phyloP scores from a whole-genome alignment of 2,329 filamentous ascomycete genomes.

The Venturia nashicola region DNA sequence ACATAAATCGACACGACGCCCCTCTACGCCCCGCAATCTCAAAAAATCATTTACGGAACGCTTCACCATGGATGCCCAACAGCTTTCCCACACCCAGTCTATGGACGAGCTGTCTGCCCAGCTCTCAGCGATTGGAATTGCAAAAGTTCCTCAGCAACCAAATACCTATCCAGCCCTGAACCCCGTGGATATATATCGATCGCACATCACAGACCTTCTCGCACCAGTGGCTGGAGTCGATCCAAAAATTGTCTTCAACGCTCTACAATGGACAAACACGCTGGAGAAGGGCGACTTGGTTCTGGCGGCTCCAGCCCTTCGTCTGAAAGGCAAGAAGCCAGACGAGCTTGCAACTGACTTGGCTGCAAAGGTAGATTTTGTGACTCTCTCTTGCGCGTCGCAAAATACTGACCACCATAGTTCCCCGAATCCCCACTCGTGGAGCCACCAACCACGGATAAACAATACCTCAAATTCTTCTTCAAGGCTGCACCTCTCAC shows the following conservation, averaged over 20 bases:
- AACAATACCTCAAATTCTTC: constrained; percentile 67
- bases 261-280: constrained; percentile 65
- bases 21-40: not conserved
- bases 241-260: constrained; percentile 52
- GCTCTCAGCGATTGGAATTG: constrained; percentile 25
- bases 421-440: constrained; percentile 66
- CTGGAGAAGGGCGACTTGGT: constrained; percentile 76
- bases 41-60: not conserved
- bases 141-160: constrained; percentile 25
- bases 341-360: constrained; percentile 44
- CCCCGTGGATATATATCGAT: constrained; percentile 67
- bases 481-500: constrained; percentile 59
- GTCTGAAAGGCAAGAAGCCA: constrained; percentile 55
- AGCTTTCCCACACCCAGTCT: constrained; percentile 8
- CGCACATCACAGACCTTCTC: constrained; percentile 60
- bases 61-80: constrained; percentile 8
- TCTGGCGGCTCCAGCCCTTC: constrained; percentile 65
- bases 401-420: constrained; percentile 24
- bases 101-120: constrained; percentile 25
- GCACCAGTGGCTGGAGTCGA: constrained; percentile 59
- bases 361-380: constrained; percentile 28
- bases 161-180: constrained; percentile 53
- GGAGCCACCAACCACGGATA: constrained; percentile 53
- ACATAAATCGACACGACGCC: not conserved
- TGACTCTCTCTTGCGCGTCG: not conserved